Conservation (phyloP, 1,284 basidiomycete genomes). For the Tylopilus orsonianus region DNA sequence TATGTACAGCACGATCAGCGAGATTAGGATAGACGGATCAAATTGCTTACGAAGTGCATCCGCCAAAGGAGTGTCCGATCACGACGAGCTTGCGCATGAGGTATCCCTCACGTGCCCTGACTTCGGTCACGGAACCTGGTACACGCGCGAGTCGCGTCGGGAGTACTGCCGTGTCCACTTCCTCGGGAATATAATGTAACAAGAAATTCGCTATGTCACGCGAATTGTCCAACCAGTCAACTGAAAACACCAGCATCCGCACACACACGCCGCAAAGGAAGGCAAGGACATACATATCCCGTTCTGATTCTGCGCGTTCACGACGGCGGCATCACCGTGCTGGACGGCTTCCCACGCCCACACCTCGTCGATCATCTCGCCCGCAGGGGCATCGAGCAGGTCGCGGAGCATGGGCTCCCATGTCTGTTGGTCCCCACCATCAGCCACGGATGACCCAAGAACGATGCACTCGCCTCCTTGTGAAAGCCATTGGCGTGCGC, state of each 20-base stretch:
- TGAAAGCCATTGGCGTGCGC: conserved; percentile 82
- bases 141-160: conserved; percentile 53
- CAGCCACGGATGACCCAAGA: neutral
- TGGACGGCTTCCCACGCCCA: conserved; percentile 80
- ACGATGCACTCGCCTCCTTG: conserved; percentile 63
- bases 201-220: conserved; percentile 77
- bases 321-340: conserved; percentile 70
- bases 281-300: conserved; percentile 47
- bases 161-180: conserved; percentile 34
- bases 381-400: conserved; percentile 42
- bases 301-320: conserved; percentile 59
- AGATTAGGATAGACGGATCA: neutral
- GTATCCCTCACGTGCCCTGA: conserved; percentile 47
- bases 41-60: conserved; percentile 59
- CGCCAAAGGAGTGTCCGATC: conserved; percentile 84
- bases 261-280: neutral
- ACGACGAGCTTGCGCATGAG: conserved; percentile 52
- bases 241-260: conserved; percentile 25
- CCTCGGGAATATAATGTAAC: conserved; percentile 55
- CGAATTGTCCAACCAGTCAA: conserved; percentile 68
- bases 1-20: too few species aligned
- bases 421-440: conserved; percentile 39
- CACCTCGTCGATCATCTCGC: conserved; percentile 61
- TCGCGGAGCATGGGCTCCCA: conserved; percentile 64
- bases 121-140: conserved; percentile 38